Evolutionary conservation across 2,329 filamentous ascomycete genomes (phyloP).

Genomic region (Diplodia scrobiculata): DNA sequence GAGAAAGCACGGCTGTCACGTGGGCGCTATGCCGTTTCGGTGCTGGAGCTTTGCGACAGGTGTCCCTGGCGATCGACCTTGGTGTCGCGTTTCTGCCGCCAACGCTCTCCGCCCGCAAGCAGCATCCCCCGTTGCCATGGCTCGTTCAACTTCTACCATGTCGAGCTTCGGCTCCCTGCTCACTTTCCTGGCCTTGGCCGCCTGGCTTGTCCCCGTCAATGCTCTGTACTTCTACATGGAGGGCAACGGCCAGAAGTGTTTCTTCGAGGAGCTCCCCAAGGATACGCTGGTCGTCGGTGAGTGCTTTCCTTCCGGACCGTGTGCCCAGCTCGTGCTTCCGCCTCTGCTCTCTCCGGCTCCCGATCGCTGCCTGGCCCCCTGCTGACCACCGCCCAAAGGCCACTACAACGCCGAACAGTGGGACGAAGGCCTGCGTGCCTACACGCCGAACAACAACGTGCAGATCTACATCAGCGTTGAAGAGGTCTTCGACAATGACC

Average conservation of each 20-base stretch:
- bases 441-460: constrained; percentile 72
- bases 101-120: constrained; percentile 12
- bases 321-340: neutral
- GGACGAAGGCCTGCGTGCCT: constrained; percentile 68
- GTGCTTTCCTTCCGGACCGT: constrained; percentile 34
- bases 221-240: constrained; percentile 97
- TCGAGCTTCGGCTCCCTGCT: constrained; percentile 39
- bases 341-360: no score
- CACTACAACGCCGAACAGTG: constrained; percentile 86
- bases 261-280: constrained; percentile 97
- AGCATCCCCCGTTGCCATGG: constrained; percentile 25
- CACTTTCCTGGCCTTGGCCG: constrained; percentile 67
- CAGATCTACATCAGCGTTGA: constrained; percentile 91
- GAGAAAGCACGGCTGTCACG: constrained; percentile 4
- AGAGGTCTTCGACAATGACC: constrained; percentile 96
- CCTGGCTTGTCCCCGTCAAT: constrained; percentile 64
- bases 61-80: constrained; percentile 27
- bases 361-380: neutral
- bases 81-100: constrained; percentile 18
- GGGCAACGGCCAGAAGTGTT: constrained; percentile 82
- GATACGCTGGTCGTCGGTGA: constrained; percentile 89
- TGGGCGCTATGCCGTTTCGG: constrained; percentile 24
- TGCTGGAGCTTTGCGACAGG: constrained; percentile 24
- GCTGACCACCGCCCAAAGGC: constrained; percentile 50
- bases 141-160: constrained; percentile 23